Evolutionary conservation across 139 green algal genomes (phyloP).

Genomic region (Volvox reticuliferus): DNA sequence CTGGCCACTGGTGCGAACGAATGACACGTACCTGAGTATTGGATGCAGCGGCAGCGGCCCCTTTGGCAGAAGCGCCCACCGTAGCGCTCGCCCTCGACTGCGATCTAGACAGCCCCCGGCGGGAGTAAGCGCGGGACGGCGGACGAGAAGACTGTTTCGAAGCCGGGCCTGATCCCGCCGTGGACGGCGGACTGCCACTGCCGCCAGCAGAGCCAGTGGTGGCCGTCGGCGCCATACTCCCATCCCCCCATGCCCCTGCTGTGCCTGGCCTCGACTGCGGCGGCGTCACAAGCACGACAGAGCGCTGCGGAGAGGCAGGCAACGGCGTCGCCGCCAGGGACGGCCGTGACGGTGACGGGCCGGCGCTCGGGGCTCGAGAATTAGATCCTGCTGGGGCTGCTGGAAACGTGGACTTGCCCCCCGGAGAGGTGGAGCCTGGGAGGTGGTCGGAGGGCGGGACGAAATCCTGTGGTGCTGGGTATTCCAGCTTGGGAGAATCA

Average conservation of each 20-base stretch:
- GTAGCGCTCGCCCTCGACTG: neutral
- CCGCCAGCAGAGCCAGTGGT: neutral
- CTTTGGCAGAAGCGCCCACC: neutral
- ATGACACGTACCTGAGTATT: too few species aligned
- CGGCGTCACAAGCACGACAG: neutral
- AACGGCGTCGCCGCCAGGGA: neutral
- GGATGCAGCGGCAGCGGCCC: too few species aligned
- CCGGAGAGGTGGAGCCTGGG: neutral
- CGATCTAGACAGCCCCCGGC: neutral
- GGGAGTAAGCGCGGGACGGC: neutral
- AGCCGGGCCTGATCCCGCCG: neutral
- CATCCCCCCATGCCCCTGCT: neutral
- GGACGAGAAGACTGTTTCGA: neutral
- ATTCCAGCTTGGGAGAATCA: slow-evolving; percentile 1
- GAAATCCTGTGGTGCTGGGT: neutral
- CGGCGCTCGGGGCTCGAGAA: neutral
- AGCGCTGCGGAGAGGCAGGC: neutral
- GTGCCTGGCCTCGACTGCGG: neutral
- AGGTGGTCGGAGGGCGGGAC: neutral
- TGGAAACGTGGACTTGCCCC: too few species aligned
- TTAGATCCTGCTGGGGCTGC: neutral
- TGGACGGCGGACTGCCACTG: neutral
- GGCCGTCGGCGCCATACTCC: neutral
- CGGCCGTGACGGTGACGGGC: neutral
- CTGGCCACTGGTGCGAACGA: too few species aligned